A percentile compares a stretch with the other conserved stretches of the same genome.
Evolutionary conservation across 306 rosid genomes (phyloP).

Genomic region (Inga oerstediana): DNA sequence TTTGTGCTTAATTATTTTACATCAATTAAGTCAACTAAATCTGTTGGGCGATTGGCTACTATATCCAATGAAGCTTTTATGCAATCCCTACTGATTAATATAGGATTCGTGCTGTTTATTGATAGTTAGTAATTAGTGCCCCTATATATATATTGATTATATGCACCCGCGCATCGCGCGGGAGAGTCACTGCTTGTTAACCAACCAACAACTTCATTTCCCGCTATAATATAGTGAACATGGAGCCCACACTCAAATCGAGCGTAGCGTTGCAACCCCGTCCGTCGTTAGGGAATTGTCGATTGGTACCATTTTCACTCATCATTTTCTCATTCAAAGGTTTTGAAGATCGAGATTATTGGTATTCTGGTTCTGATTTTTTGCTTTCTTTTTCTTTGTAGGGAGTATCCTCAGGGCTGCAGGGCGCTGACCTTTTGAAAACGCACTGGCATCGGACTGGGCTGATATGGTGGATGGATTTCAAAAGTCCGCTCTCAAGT

Average conservation of each 20-base stretch:
- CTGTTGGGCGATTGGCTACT: not conserved
- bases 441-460: constrained; percentile 73
- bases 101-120: no score
- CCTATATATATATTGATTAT: no score
- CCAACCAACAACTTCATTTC: no score
- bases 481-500: constrained; percentile 62
- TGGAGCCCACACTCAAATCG: constrained; percentile 47
- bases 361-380: not conserved
- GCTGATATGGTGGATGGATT: constrained; percentile 84
- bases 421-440: constrained; percentile 74
- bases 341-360: no score
- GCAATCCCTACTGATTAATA: not conserved
- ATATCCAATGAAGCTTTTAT: not conserved
- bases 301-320: constrained; percentile 46
- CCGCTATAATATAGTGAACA: not conserved
- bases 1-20: not conserved
- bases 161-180: no score
- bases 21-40: no score
- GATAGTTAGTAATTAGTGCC: no score
- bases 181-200: no score
- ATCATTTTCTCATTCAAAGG: not conserved
- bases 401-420: constrained; percentile 77
- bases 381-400: constrained; percentile 18
- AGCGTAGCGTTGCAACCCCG: constrained; percentile 61
- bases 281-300: constrained; percentile 50